Evolutionary conservation across 106 monocot species (phyloP), one percentile per base, ranked within the genome.

Genomic region (Iris macrosiphon): DNA sequence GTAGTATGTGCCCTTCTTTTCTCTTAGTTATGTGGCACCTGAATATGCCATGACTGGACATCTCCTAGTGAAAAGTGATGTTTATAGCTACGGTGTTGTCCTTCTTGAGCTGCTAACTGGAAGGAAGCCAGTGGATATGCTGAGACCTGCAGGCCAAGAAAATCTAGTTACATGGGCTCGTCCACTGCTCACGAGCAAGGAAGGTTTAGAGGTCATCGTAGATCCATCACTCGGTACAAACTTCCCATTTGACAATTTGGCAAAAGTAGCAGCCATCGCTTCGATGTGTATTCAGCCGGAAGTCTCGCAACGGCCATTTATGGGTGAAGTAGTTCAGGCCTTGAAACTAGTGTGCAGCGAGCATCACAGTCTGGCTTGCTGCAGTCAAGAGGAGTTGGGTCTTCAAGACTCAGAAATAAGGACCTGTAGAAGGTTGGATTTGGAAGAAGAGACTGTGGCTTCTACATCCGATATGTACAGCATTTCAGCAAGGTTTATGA

Each of bases 31-130:
- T 57, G 75, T 80, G 44, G 80, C 74, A 14, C 80, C 80, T 17
- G 80, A 80, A 45, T 80, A 80, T 49, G 80, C 80, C 7, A 80
- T 80, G 80, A 80, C 80, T 0, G 80, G 80, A 15, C 80, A 80
- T 61, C 75, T 80, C 45, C 70, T 80, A 31, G 80, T 80, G 6
- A 75, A 80, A 57, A 75, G 70, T 18, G 80, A 80, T 65, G 80
- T 80, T 8, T 80, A 80, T 49, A 80, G 80, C 57, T 80, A 80
- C 28, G 80, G 80, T 2, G 80, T 80, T 13, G 80, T 80, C 62
- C 80, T 80, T 42, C 71, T 80, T 2, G 80, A 80, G 61, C 80
- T 80, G 18, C 75, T 80, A 9, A 80, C 71, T 0, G 75, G 80
- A 29, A 70, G 75, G 52, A 80, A 80, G 34, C 75, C 80, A 6